phyloP scores from a whole-genome alignment of 2,329 filamentous ascomycete genomes.

The Fusarium subtropicale region DNA sequence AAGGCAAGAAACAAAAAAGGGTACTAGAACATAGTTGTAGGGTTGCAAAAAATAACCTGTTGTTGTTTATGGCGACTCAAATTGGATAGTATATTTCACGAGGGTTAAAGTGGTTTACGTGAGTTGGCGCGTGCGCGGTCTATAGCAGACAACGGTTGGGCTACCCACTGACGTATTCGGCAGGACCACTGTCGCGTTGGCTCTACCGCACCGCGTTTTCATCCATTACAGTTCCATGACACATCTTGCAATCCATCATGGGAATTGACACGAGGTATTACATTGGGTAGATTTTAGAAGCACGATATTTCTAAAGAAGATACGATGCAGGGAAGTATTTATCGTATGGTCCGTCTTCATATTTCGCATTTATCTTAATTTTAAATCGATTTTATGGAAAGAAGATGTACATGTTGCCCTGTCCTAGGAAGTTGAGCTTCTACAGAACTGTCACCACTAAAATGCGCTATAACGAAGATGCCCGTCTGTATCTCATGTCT shows the following conservation, averaged over 20 bases:
- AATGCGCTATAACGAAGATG: neutral
- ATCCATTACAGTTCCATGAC: slow-evolving; percentile 4
- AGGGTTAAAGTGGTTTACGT: slow-evolving; percentile 35
- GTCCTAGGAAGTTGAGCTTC: neutral
- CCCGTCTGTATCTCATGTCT: neutral
- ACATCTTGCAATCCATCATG: neutral
- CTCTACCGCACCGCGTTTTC: slow-evolving; percentile 17
- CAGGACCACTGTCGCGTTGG: neutral
- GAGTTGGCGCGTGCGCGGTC: neutral
- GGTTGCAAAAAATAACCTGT: slow-evolving; percentile 21
- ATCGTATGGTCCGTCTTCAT: neutral
- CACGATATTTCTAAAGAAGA: no score
- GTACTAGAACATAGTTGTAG: slow-evolving; percentile 18
- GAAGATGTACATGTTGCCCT: neutral
- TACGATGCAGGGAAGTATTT: no score
- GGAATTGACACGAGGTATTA: neutral
- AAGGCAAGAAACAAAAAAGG: slow-evolving; percentile 5
- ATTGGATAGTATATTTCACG: slow-evolving; percentile 1
- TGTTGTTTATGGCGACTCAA: slow-evolving; percentile 28
- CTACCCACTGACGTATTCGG: slow-evolving; percentile 26
- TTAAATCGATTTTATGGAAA: neutral
- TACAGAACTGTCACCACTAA: neutral
- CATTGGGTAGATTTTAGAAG: no score
- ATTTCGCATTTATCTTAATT: neutral
- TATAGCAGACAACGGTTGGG: neutral